Evolutionary conservation across 495 filamentous ascomycete genomes (phyloP).

Genomic region (Penicillium goetzii): DNA sequence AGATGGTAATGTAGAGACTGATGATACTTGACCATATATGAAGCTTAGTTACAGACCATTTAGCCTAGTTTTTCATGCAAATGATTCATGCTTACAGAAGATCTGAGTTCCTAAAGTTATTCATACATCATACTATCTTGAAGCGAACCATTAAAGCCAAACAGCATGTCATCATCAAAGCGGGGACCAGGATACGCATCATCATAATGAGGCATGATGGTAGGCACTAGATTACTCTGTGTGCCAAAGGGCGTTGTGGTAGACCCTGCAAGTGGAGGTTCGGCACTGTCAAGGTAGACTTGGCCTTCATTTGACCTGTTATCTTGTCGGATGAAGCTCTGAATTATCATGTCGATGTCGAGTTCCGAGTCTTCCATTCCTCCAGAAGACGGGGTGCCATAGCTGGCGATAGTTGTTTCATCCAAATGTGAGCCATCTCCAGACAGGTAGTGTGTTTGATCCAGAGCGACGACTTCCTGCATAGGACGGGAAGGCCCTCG

Average conservation of each 20-base stretch:
- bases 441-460: neutral
- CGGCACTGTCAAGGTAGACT: neutral
- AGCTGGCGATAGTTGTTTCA: neutral
- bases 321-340: constrained; percentile 38
- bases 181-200: constrained; percentile 13
- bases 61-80: no score
- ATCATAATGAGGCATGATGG: constrained; percentile 1
- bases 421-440: neutral
- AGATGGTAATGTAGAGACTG: neutral
- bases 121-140: constrained; percentile 27
- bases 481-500: neutral
- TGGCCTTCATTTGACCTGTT: constrained; percentile 14
- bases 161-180: constrained; percentile 33
- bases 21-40: neutral
- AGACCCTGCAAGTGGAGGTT: constrained; percentile 2
- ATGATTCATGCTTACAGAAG: neutral
- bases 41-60: no score
- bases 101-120: neutral
- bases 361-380: constrained; percentile 33
- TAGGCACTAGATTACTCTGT: neutral
- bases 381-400: constrained; percentile 14
- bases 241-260: neutral
- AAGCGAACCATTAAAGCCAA: constrained; percentile 31
- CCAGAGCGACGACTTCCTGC: neutral
- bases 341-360: constrained; percentile 38